These are phyloP conservation scores for Clarireedia paspali DNA, from an alignment of 2,329 filamentous ascomycete species.

Conservation along the genomic window DNA sequence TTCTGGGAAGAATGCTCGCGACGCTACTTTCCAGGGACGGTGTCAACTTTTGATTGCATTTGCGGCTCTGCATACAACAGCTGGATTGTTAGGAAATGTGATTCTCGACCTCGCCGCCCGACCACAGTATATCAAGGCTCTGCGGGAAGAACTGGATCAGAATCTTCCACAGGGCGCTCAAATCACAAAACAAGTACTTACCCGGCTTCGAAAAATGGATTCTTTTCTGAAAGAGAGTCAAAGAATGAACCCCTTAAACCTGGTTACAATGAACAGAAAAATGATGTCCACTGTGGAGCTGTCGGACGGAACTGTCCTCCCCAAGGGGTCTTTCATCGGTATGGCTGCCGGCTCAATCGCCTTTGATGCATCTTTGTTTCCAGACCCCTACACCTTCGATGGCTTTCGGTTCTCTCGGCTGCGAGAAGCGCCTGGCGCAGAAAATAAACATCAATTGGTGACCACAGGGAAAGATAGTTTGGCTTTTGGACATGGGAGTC, in stretches of 20 bases:
- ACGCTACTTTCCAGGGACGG: constrained; percentile 2
- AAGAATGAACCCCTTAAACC: constrained; percentile 30
- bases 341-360: constrained; percentile 11
- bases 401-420: constrained; percentile 12
- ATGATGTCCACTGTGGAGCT: constrained; percentile 22
- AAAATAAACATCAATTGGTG: constrained; percentile 24
- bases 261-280: constrained; percentile 17
- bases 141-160: constrained; percentile 13
- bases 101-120: constrained; percentile 43
- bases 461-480: constrained; percentile 27
- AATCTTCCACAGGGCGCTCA: constrained; percentile 31
- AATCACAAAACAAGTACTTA: constrained; percentile 19
- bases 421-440: neutral
- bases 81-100: neutral
- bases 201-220: constrained; percentile 29
- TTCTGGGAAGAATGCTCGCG: neutral
- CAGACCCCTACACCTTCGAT: constrained; percentile 8
- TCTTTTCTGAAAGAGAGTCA: constrained; percentile 34
- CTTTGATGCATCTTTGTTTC: constrained; percentile 1
- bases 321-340: constrained; percentile 22
- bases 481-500: constrained; percentile 33
- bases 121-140: constrained; percentile 35
- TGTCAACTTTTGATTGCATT: constrained; percentile 3
- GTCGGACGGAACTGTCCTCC: constrained; percentile 28
- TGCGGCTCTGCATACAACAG: neutral